These are phyloP conservation scores for Chloris gayana DNA, from an alignment of 176 grass and related monocot genomes.

Conservation along the genomic window DNA sequence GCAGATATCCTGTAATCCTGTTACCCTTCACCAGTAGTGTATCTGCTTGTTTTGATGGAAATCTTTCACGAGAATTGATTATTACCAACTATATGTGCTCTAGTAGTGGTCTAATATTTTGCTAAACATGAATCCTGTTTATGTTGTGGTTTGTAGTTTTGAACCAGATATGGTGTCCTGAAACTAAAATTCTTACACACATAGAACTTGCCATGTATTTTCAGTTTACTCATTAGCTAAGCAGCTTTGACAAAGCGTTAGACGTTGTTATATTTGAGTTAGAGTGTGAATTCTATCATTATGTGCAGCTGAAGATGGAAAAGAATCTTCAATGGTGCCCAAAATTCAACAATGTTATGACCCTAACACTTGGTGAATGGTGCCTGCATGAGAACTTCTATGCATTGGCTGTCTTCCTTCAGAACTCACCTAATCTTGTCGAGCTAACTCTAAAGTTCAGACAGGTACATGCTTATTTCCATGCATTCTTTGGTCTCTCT, in stretches of 20 bases:
- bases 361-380: slow-evolving; percentile 13
- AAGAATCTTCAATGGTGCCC: background rate
- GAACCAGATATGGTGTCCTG: background rate
- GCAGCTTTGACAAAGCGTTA: background rate
- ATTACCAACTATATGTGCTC: too few species aligned
- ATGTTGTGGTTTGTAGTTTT: too few species aligned
- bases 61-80: too few species aligned
- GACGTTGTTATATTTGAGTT: too few species aligned
- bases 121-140: too few species aligned
- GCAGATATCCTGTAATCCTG: background rate
- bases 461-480: background rate
- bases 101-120: too few species aligned
- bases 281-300: background rate
- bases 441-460: background rate
- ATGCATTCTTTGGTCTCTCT: background rate
- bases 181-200: background rate
- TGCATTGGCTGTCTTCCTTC: slow-evolving; percentile 27
- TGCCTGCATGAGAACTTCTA: background rate
- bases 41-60: too few species aligned
- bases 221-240: background rate
- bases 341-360: slow-evolving; percentile 6
- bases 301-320: slow-evolving; percentile 1
- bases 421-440: slow-evolving; percentile 28
- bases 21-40: too few species aligned
- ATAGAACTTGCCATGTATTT: background rate